These are phyloP conservation scores for Arxiozyma telluris DNA, from an alignment of 1,139 yeast genomes.

Conservation along the genomic window DNA sequence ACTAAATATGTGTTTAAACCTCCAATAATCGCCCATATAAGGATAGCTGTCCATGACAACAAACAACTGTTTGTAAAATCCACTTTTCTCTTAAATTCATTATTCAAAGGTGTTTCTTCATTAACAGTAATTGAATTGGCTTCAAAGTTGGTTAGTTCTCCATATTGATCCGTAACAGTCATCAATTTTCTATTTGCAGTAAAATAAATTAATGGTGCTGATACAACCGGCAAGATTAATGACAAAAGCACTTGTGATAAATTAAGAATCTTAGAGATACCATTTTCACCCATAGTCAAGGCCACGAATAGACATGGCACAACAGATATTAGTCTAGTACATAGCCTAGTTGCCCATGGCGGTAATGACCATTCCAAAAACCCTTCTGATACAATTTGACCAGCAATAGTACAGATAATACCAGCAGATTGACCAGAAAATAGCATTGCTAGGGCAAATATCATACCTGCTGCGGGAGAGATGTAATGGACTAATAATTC, in stretches of 20 bases:
- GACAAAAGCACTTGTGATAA: constrained; percentile 84
- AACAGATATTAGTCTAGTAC: constrained; percentile 79
- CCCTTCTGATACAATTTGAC: constrained; percentile 95
- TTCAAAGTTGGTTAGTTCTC: constrained; percentile 4
- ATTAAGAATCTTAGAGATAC: constrained; percentile 71
- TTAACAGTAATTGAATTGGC: constrained; percentile 1
- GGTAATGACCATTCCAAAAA: constrained; percentile 76
- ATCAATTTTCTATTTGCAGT: constrained; percentile 67
- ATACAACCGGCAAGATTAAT: constrained; percentile 74
- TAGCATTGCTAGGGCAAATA: constrained; percentile 83
- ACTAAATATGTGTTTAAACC: constrained; percentile 68
- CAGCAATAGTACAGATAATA: constrained; percentile 93
- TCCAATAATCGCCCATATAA: constrained; percentile 66
- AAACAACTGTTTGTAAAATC: constrained; percentile 63
- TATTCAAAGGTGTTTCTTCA: constrained; percentile 21
- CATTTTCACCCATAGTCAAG: constrained; percentile 69
- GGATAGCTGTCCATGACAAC: constrained; percentile 45
- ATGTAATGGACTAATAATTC: constrained; percentile 61
- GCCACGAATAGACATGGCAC: constrained; percentile 84
- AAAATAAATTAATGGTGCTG: constrained; percentile 82
- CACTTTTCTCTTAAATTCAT: constrained; percentile 14
- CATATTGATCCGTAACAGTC: constrained; percentile 43
- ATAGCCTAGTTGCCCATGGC: constrained; percentile 76
- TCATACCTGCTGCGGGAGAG: constrained; percentile 85
- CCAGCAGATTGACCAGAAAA: constrained; percentile 99